phyloP scores from a whole-genome alignment of 371 early-diverging fungal species.

The Catenaria anguillulae region DNA sequence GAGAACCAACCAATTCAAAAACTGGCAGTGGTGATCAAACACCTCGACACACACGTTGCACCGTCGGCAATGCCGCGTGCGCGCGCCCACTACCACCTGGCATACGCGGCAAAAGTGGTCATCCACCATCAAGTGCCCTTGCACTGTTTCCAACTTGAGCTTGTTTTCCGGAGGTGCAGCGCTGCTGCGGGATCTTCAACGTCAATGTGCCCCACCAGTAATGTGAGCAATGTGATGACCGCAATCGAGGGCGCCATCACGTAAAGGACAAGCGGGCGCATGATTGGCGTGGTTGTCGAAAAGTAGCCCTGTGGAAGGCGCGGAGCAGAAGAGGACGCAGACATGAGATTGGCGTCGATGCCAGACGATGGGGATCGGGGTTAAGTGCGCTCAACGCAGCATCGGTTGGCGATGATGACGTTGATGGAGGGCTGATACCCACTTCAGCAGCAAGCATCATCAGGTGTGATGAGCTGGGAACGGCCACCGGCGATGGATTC shows the following conservation, averaged over 20 bases:
- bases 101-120: not conserved
- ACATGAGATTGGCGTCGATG: too few species aligned
- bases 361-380: too few species aligned
- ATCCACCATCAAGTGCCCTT: not conserved
- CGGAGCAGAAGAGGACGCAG: not conserved
- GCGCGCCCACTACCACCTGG: not conserved
- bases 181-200: not conserved
- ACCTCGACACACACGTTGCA: not conserved
- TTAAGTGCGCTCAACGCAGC: too few species aligned
- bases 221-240: not conserved
- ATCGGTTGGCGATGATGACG: too few species aligned
- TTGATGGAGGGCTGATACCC: too few species aligned
- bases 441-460: too few species aligned
- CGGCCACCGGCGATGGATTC: too few species aligned
- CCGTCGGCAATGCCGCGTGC: not conserved
- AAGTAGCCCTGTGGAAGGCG: not conserved
- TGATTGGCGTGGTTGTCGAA: not conserved
- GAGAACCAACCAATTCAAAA: not conserved
- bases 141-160: not conserved
- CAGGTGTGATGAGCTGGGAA: too few species aligned
- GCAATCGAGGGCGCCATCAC: not conserved
- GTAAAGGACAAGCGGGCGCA: not conserved
- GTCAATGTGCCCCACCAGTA: not conserved
- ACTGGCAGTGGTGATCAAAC: constrained; percentile 1
- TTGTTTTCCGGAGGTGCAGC: not conserved